Percentiles rank a stretch among this genome's conserved stretches.
phyloP scores from a whole-genome alignment of 495 filamentous ascomycete species.

The Neurospora sp. region DNA sequence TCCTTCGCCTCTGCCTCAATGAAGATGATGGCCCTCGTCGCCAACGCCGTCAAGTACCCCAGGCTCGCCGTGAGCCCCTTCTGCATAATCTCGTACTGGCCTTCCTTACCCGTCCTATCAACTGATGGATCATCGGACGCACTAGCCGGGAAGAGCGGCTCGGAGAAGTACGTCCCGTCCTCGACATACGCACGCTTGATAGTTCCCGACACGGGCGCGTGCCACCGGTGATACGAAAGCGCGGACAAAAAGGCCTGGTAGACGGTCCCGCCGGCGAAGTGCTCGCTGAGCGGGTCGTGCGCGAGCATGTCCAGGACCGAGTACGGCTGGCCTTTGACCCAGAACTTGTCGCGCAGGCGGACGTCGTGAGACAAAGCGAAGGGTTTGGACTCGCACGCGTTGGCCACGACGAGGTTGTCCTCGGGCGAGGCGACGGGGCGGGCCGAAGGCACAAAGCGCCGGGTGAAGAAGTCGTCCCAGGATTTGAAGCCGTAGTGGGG shows the following conservation, averaged over 20 bases:
- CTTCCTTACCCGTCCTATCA: constrained; percentile 25
- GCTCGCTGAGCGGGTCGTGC: constrained; percentile 34
- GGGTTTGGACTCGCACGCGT: constrained; percentile 55
- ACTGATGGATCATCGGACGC: not conserved
- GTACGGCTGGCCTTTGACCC: constrained; percentile 61
- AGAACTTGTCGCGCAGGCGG: constrained; percentile 47
- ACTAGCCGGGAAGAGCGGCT: constrained; percentile 35
- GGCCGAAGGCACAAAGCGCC: constrained; percentile 40
- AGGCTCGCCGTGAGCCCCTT: constrained; percentile 34
- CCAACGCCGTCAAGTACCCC: constrained; percentile 49
- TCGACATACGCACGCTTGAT: constrained; percentile 45
- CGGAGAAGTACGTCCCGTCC: constrained; percentile 60
- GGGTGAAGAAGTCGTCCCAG: constrained; percentile 73
- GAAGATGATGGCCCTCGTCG: constrained; percentile 55
- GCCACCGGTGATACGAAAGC: constrained; percentile 63
- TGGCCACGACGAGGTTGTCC: constrained; percentile 47
- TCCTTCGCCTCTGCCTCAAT: constrained; percentile 55
- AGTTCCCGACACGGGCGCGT: constrained; percentile 50
- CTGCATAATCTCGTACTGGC: constrained; percentile 24
- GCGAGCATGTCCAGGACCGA: constrained; percentile 53
- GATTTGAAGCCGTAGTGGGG: constrained; percentile 58
- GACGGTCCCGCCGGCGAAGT: constrained; percentile 52
- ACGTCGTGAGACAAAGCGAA: constrained; percentile 34
- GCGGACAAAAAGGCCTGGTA: constrained; percentile 61
- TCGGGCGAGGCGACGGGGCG: constrained; percentile 49